phyloP scores from a whole-genome alignment of 768 basidiomycete genomes.

The Sistotremastrum niveocremeum region DNA sequence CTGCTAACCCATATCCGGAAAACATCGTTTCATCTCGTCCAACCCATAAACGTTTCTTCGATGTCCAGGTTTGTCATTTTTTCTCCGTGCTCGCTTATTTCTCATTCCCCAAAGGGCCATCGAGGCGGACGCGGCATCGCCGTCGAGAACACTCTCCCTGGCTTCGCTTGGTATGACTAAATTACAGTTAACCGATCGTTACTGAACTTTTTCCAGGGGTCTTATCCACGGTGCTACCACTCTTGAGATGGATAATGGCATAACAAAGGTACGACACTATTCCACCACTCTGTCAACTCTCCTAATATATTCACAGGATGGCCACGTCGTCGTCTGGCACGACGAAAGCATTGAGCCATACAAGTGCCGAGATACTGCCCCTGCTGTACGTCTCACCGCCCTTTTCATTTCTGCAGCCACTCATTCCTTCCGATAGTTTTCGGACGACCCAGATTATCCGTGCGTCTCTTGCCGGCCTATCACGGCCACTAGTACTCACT shows the following conservation, averaged over 20 bases:
- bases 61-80: too few species aligned
- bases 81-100: too few species aligned
- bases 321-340: constrained; percentile 68
- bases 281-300: neutral
- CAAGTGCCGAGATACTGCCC: constrained; percentile 59
- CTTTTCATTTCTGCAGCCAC: neutral
- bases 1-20: too few species aligned
- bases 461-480: neutral
- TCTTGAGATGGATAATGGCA: constrained; percentile 66
- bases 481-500: neutral
- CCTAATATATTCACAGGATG: constrained; percentile 36
- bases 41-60: too few species aligned
- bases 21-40: too few species aligned
- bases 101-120: constrained; percentile 35
- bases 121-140: constrained; percentile 66
- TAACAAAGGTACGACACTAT: constrained; percentile 38
- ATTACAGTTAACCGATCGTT: too few species aligned
- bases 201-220: constrained; percentile 31
- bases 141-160: constrained; percentile 57
- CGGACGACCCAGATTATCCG: constrained; percentile 47
- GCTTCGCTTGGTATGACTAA: constrained; percentile 53
- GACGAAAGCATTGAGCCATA: constrained; percentile 48
- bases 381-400: constrained; percentile 31
- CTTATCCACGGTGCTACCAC: constrained; percentile 65
- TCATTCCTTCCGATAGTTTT: constrained; percentile 24